Percentiles rank a stretch among this genome's conserved stretches.
phyloP scores from a whole-genome alignment of 1,139 yeast species.

The Geotrichum histeridarum region DNA sequence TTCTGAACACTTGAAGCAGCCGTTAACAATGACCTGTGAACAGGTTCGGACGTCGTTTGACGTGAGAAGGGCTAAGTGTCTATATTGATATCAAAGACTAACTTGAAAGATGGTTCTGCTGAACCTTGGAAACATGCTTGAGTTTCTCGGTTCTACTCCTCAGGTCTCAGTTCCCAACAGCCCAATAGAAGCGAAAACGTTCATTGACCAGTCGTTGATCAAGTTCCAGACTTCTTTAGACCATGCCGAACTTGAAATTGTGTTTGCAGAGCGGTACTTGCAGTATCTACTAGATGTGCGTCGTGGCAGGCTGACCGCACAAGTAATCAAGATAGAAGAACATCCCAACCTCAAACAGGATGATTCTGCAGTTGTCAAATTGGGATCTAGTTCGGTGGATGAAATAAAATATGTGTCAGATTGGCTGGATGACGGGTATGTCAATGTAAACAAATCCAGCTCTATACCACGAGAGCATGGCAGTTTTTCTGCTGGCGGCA shows the following conservation, averaged over 20 bases:
- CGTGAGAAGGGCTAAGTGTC: background rate
- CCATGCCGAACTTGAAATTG: constrained; percentile 14
- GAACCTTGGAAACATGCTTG: constrained; percentile 13
- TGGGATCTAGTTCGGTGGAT: too few species aligned
- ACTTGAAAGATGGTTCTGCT: constrained; percentile 6
- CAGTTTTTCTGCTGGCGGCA: too few species aligned
- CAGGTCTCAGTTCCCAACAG: constrained; percentile 14
- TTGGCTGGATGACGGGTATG: too few species aligned
- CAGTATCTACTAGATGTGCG: background rate
- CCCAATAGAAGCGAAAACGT: constrained; percentile 11
- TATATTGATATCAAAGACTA: background rate
- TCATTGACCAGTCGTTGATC: constrained; percentile 12
- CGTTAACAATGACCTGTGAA: background rate
- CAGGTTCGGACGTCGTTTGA: constrained; percentile 4
- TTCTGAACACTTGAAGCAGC: too few species aligned
- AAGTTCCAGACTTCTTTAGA: constrained; percentile 12
- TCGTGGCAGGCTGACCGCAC: background rate
- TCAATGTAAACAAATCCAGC: too few species aligned
- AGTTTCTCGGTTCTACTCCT: constrained; percentile 13
- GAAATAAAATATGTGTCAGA: too few species aligned
- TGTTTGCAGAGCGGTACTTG: constrained; percentile 9
- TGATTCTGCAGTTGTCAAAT: too few species aligned
- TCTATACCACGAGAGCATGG: too few species aligned
- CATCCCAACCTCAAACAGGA: too few species aligned
- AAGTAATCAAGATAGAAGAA: background rate